phyloP scores from a whole-genome alignment of 1,284 basidiomycete genomes.

The Kwoniella shivajii region DNA sequence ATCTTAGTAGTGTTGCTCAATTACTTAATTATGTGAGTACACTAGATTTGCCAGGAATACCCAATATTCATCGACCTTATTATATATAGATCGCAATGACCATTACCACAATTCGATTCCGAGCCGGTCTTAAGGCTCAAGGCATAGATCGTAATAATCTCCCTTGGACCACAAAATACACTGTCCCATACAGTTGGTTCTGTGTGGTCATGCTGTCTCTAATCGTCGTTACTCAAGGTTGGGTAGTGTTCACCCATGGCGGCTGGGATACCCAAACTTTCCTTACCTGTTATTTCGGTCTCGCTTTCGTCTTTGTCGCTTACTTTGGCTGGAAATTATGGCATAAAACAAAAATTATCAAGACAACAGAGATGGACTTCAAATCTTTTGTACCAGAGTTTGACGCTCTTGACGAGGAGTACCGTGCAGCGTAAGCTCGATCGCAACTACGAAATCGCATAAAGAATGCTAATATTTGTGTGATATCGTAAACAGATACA shows the following conservation, averaged over 20 bases:
- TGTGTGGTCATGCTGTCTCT: slow-evolving; percentile 9
- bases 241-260: slow-evolving; percentile 15
- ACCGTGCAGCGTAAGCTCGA: slow-evolving; percentile 3
- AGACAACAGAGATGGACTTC: slow-evolving; percentile 16
- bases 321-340: slow-evolving; percentile 21
- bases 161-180: slow-evolving; percentile 14
- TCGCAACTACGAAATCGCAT: neutral
- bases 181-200: slow-evolving; percentile 12
- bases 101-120: slow-evolving; percentile 18
- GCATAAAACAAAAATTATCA: slow-evolving; percentile 12
- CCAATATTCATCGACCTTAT: slow-evolving; percentile 9
- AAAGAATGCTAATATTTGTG: neutral
- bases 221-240: slow-evolving; percentile 21
- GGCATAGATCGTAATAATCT: slow-evolving; percentile 11
- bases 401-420: slow-evolving; percentile 15
- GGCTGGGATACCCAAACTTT: slow-evolving; percentile 16
- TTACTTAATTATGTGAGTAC: slow-evolving; percentile 9
- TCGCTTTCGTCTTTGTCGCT: slow-evolving; percentile 28
- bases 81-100: slow-evolving; percentile 21
- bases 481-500: neutral
- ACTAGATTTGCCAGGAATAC: neutral
- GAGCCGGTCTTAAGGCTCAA: slow-evolving; percentile 16
- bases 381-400: slow-evolving; percentile 14
- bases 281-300: slow-evolving; percentile 21
- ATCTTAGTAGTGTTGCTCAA: slow-evolving; percentile 20